Evolutionary conservation across 176 grass and related monocot species (phyloP).

Genomic region (Alopecurus myosuroides): DNA sequence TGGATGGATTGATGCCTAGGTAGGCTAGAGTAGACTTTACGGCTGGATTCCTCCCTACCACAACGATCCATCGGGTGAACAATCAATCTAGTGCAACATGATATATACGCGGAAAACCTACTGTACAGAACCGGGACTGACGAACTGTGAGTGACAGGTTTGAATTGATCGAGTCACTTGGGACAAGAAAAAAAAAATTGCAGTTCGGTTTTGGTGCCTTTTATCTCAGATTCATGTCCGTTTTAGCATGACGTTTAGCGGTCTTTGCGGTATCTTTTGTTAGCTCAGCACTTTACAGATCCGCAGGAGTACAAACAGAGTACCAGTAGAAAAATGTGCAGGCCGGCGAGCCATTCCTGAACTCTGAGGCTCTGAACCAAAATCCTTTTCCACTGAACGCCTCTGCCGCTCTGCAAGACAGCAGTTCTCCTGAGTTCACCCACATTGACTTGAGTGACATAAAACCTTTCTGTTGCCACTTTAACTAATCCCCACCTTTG

Average conservation of each 20-base stretch:
- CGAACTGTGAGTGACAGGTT: background rate
- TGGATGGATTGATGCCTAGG: background rate
- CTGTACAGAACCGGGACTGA: background rate
- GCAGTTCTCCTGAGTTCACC: background rate
- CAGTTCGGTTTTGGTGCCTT: background rate
- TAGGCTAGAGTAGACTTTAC: background rate
- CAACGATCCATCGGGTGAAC: background rate
- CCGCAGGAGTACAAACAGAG: background rate
- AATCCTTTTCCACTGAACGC: conserved; percentile 26
- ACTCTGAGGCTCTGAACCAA: background rate
- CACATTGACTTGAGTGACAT: conserved; percentile 9
- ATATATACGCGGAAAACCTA: background rate
- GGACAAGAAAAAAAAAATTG: background rate
- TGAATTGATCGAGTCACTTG: background rate
- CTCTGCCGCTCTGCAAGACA: background rate
- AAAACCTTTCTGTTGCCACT: conserved; percentile 9
- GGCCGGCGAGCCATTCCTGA: background rate
- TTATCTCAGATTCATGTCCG: background rate
- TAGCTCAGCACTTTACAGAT: conserved; percentile 9
- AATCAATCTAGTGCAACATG: background rate
- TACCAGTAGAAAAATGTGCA: background rate
- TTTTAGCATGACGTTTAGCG: background rate
- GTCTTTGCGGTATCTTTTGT: conserved; percentile 4
- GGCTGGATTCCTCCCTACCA: conserved; percentile 30
- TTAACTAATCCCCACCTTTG: background rate